A percentile compares a stretch with the other conserved stretches of the same genome.
phyloP scores from a whole-genome alignment of 2,329 filamentous ascomycete genomes.

The Thielaviopsis ethacetica region DNA sequence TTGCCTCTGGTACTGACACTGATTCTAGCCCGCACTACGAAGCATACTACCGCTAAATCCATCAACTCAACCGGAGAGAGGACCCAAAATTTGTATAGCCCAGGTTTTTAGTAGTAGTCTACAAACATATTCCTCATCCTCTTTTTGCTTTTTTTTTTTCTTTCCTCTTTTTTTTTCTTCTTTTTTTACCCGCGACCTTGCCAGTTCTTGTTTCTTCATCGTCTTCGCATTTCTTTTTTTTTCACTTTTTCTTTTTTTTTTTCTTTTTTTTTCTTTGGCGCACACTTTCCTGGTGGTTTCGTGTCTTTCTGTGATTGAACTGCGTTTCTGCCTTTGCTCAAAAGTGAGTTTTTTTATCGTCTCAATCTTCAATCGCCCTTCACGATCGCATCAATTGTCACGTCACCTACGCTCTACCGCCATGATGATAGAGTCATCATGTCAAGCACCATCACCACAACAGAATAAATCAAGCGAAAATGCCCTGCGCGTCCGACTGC shows the following conservation, averaged over 20 bases:
- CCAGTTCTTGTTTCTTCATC: constrained; percentile 17
- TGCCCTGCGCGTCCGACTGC: background rate
- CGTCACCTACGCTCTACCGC: constrained; percentile 1
- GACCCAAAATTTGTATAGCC: background rate
- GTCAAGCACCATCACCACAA: background rate
- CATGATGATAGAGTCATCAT: constrained; percentile 6
- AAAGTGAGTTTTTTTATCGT: constrained; percentile 30
- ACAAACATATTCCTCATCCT: constrained; percentile 11
- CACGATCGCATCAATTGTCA: constrained; percentile 5
- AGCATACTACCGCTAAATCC: background rate
- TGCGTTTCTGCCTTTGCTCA: constrained; percentile 22
- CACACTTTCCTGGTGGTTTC: constrained; percentile 16
- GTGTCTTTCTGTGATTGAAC: constrained; percentile 15
- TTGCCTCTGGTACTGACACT: background rate
- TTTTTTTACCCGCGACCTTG: constrained; percentile 14
- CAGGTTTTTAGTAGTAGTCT: background rate
- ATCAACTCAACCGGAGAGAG: constrained; percentile 1
- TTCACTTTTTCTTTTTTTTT: constrained; percentile 15
- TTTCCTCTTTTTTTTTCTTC: constrained; percentile 8
- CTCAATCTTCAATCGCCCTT: constrained; percentile 1
- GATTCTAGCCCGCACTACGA: background rate
- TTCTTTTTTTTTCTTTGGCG: constrained; percentile 30
- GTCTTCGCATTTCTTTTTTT: constrained; percentile 19
- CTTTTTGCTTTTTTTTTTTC: constrained; percentile 6
- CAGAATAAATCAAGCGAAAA: background rate